Evolutionary conservation across 345 rosid genomes (phyloP).

Genomic region (Eutrema yunnanense): DNA sequence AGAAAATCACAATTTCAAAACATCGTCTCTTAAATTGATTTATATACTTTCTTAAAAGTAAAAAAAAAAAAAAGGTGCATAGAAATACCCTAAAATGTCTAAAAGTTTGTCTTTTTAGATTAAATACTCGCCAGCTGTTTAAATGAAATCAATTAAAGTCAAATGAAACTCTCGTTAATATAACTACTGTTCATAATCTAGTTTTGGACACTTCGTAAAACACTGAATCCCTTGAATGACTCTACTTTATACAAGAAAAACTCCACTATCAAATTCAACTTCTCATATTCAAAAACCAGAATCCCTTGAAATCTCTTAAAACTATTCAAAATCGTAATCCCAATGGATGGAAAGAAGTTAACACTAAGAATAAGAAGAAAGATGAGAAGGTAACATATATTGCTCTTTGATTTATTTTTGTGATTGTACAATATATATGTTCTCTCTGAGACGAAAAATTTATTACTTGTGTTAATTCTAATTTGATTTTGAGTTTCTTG

Average conservation of each 20-base stretch:
- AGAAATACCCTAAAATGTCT: not conserved
- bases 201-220: constrained; percentile 2
- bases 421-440: not conserved
- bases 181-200: not conserved
- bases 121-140: constrained; percentile 1
- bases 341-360: constrained; percentile 17
- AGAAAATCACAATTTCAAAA: not conserved
- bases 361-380: not conserved
- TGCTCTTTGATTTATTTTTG: not conserved
- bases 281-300: not conserved
- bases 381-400: not conserved
- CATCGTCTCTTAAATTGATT: not conserved
- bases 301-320: not conserved
- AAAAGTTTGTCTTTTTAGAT: not conserved
- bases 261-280: not conserved
- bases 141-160: not conserved
- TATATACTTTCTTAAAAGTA: not conserved
- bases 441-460: not conserved
- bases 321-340: not conserved
- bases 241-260: not conserved
- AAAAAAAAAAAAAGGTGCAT: not conserved
- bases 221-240: not conserved
- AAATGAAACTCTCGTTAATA: constrained; percentile 3
- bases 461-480: not conserved
- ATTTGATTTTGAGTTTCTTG: not conserved